phyloP scores from a whole-genome alignment of 164 flowering plant species.

The Vitis riparia region DNA sequence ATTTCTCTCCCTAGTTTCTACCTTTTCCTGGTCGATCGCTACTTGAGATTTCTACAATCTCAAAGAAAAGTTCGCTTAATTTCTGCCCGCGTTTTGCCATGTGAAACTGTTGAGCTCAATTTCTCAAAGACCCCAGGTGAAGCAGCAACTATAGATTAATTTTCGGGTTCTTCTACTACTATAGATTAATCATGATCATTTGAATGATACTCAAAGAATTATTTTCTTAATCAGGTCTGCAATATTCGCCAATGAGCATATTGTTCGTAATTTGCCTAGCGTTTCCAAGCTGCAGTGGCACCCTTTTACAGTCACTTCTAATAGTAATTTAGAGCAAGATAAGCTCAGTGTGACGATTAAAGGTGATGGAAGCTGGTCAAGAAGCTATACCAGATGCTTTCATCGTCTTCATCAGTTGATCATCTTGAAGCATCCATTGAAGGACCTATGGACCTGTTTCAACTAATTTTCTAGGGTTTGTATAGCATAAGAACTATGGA shows the following conservation, averaged over 20 bases:
- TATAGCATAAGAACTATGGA: background rate
- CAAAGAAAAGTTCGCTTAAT: slow-evolving; percentile 44
- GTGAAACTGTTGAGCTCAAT: slow-evolving; percentile 71
- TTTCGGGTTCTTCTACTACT: background rate
- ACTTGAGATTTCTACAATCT: slow-evolving; percentile 74
- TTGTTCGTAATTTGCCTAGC: slow-evolving; percentile 45
- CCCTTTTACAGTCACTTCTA: slow-evolving; percentile 55
- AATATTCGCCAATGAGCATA: slow-evolving; percentile 51
- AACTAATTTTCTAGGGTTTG: slow-evolving; percentile 49
- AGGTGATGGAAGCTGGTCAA: slow-evolving; percentile 51
- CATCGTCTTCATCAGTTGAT: slow-evolving; percentile 44
- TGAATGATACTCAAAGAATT: background rate
- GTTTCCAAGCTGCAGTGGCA: slow-evolving; percentile 69
- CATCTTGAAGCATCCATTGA: slow-evolving; percentile 63
- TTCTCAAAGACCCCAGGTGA: slow-evolving; percentile 69
- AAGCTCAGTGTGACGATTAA: slow-evolving; percentile 48
- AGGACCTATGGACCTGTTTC: slow-evolving; percentile 88
- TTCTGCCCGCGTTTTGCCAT: slow-evolving; percentile 64
- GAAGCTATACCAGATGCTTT: slow-evolving; percentile 41
- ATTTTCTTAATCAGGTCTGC: slow-evolving; percentile 36
- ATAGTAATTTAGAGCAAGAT: slow-evolving; percentile 43
- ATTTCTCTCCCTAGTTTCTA: slow-evolving; percentile 76
- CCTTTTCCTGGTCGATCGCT: slow-evolving; percentile 81
- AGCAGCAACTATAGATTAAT: background rate
- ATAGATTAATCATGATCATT: background rate